These are phyloP conservation scores for Teunomyces pallodes DNA, from an alignment of 805 yeast species.

Conservation along the genomic window DNA sequence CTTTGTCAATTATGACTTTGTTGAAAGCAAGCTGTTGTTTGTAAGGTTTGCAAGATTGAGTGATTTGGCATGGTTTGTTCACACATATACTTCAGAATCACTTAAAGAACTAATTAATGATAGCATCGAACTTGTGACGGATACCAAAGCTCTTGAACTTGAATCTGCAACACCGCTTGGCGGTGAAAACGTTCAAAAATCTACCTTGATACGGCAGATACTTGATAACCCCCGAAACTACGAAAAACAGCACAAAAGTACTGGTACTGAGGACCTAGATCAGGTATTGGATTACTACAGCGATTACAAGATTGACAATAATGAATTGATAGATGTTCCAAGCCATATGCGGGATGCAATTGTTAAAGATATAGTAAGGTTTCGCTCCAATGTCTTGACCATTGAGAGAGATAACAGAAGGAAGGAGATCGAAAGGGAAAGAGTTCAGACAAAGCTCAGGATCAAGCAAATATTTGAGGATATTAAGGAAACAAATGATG, in stretches of 20 bases:
- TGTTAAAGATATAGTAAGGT: constrained; percentile 51
- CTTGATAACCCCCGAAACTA: constrained; percentile 17
- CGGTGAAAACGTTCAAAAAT: background rate
- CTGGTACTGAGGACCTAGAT: constrained; percentile 34
- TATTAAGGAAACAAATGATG: constrained; percentile 20
- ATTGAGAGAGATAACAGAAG: constrained; percentile 52
- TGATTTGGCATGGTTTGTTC: constrained; percentile 15
- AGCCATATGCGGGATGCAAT: constrained; percentile 50
- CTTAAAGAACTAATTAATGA: background rate
- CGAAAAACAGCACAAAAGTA: constrained; percentile 17
- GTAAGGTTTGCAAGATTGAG: constrained; percentile 24
- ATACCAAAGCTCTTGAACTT: background rate
- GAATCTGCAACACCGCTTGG: background rate
- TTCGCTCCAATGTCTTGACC: constrained; percentile 52
- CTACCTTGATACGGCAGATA: constrained; percentile 3
- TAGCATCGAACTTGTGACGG: background rate
- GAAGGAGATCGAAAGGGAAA: constrained; percentile 46
- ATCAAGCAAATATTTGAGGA: constrained; percentile 46
- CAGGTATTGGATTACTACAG: constrained; percentile 33
- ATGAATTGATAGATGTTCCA: constrained; percentile 58
- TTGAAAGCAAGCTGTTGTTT: constrained; percentile 32
- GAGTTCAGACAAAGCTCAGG: constrained; percentile 46
- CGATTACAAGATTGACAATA: constrained; percentile 53
- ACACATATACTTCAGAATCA: background rate
- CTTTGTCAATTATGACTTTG: constrained; percentile 26